Conservation (phyloP, 148 eudicot species). For the Tetragonia tetragonoides region DNA sequence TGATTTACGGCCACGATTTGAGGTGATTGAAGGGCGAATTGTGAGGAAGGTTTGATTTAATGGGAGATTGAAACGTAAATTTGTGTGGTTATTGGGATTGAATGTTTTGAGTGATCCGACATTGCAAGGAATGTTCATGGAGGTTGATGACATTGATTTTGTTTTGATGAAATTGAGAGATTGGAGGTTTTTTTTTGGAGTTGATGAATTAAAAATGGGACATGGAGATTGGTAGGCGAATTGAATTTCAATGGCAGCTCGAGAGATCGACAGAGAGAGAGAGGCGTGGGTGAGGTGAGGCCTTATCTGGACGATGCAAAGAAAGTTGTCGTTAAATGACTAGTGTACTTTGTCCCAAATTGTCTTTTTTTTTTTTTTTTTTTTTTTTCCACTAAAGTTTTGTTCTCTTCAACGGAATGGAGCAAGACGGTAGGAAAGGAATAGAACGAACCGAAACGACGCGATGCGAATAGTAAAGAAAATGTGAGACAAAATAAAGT, state of each 20-base stretch:
- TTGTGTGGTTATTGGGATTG: conserved; percentile 22
- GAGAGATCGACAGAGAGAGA: too few species aligned
- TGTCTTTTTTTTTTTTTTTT: too few species aligned
- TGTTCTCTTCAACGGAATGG: too few species aligned
- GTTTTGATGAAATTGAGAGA: not conserved
- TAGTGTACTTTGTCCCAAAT: not conserved
- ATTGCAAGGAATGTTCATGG: conserved; percentile 33
- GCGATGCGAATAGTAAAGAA: too few species aligned
- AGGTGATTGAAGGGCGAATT: conserved; percentile 12
- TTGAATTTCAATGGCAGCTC: too few species aligned
- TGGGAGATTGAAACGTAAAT: conserved; percentile 14
- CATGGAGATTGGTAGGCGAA: not conserved
- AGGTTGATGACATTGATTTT: conserved; percentile 33
- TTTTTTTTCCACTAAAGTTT: too few species aligned
- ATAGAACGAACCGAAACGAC: too few species aligned
- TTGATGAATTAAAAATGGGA: not conserved
- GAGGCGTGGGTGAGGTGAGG: not conserved
- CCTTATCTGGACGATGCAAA: conserved; percentile 8
- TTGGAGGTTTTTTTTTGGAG: not conserved
- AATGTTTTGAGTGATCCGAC: conserved; percentile 35
- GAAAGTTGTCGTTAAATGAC: not conserved
- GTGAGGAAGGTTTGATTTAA: conserved; percentile 6
- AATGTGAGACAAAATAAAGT: too few species aligned
- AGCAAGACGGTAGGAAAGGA: too few species aligned
- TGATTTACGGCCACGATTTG: conserved; percentile 4